phyloP scores from a whole-genome alignment of 352 stramenopile genomes.

The Halophytophthora batemanensis region DNA sequence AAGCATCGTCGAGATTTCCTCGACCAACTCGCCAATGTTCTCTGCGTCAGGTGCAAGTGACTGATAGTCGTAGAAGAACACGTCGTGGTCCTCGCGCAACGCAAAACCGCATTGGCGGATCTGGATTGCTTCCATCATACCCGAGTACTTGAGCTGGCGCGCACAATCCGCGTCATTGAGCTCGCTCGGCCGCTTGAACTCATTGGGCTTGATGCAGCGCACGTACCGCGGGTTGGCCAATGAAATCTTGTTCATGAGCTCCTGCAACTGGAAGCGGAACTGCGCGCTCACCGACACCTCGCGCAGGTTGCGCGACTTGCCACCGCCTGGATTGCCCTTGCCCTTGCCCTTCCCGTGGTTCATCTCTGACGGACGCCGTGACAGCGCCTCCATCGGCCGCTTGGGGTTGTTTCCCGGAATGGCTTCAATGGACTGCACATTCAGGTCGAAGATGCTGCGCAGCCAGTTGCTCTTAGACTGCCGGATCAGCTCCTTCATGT shows the following conservation, averaged over 20 bases:
- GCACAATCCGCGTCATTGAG: constrained; percentile 83
- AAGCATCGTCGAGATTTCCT: constrained; percentile 83
- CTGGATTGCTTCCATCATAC: constrained; percentile 91
- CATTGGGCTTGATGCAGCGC: constrained; percentile 88
- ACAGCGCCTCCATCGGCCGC: constrained; percentile 59
- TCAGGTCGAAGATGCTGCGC: constrained; percentile 82
- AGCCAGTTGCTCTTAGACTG: constrained; percentile 83
- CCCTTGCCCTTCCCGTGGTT: constrained; percentile 21
- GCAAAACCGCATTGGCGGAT: constrained; percentile 88
- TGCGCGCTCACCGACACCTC: constrained; percentile 86
- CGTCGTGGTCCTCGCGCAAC: constrained; percentile 85
- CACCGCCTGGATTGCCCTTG: constrained; percentile 31
- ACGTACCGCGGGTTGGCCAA: constrained; percentile 86
- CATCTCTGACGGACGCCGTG: constrained; percentile 56
- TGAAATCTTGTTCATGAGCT: constrained; percentile 89
- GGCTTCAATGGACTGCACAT: constrained; percentile 82
- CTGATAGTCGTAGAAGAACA: constrained; percentile 91
- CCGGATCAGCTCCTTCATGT: constrained; percentile 92
- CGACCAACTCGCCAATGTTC: constrained; percentile 79
- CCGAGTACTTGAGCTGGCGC: constrained; percentile 88
- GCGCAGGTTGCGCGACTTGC: constrained; percentile 81
- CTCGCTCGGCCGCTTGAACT: constrained; percentile 73
- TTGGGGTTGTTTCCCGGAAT: constrained; percentile 71
- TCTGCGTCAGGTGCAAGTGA: constrained; percentile 80
- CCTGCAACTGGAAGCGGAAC: constrained; percentile 87